Percentiles rank a stretch among this genome's conserved stretches.
These are phyloP conservation scores for Isabelozyma heimii DNA, from an alignment of 805 yeast genomes.

Conservation along the genomic window DNA sequence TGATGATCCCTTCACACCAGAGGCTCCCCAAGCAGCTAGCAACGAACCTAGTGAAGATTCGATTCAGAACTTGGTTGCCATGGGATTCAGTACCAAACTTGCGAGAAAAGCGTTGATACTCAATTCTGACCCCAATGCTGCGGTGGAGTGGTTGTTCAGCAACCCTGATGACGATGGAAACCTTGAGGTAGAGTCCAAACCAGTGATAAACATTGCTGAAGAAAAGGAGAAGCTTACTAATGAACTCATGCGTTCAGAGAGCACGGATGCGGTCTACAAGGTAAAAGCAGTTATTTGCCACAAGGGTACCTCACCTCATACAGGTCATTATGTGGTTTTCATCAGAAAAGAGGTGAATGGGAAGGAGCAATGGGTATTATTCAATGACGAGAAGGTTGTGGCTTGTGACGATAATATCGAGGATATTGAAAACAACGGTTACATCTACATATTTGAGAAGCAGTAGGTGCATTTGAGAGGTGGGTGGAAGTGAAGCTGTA, in stretches of 20 bases:
- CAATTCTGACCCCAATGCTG: conserved; percentile 64
- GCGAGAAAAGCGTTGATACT: conserved; percentile 71
- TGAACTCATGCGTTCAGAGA: conserved; percentile 1
- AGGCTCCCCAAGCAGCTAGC: conserved; percentile 15
- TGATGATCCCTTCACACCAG: conserved; percentile 49
- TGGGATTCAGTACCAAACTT: conserved; percentile 75
- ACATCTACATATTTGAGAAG: conserved; percentile 42
- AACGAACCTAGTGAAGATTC: conserved; percentile 30
- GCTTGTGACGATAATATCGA: conserved; percentile 42
- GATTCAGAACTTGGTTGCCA: conserved; percentile 49
- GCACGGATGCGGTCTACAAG: conserved; percentile 36
- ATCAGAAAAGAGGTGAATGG: conserved; percentile 44
- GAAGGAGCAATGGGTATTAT: conserved; percentile 63
- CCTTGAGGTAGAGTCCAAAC: conserved; percentile 22
- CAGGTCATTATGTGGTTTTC: conserved; percentile 90
- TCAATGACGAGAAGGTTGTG: conserved; percentile 88
- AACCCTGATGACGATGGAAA: conserved; percentile 78
- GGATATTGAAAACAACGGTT: conserved; percentile 47
- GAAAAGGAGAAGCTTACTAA: conserved; percentile 14
- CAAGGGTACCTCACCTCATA: conserved; percentile 84
- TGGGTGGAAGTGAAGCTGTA: too few relatives aligned
- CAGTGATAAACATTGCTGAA: conserved; percentile 25
- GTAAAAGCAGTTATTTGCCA: conserved; percentile 76
- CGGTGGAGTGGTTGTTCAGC: conserved; percentile 88
- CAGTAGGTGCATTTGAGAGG: neutral